Conservation (phyloP, 2,329 filamentous ascomycete species). For the Passalora sequoiae region DNA sequence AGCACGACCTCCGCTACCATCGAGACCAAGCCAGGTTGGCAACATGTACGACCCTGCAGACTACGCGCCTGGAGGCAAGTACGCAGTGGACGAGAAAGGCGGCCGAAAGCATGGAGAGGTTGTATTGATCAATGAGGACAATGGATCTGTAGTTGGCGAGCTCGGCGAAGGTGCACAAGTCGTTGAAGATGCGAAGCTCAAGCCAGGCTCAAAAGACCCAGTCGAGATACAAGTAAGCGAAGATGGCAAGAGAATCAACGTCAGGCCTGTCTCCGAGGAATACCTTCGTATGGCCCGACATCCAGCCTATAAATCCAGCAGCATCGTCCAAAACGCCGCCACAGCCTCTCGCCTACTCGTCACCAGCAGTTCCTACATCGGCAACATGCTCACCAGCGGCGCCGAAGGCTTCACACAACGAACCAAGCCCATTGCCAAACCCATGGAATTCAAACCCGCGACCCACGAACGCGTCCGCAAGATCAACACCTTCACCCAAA, state of each 20-base stretch:
- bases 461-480: slow-evolving; percentile 82
- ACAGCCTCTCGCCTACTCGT: slow-evolving; percentile 88
- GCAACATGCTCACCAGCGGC: slow-evolving; percentile 68
- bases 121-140: slow-evolving; percentile 89
- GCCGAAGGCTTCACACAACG: slow-evolving; percentile 77
- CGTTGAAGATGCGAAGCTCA: slow-evolving; percentile 68
- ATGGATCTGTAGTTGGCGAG: slow-evolving; percentile 92
- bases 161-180: slow-evolving; percentile 76
- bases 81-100: slow-evolving; percentile 48
- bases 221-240: slow-evolving; percentile 71
- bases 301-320: slow-evolving; percentile 84
- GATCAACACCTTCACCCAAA: slow-evolving; percentile 78
- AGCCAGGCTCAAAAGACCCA: slow-evolving; percentile 85
- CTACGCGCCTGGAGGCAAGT: slow-evolving; percentile 66
- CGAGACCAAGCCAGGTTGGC: slow-evolving; percentile 28
- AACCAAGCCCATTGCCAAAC: slow-evolving; percentile 70
- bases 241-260: slow-evolving; percentile 63
- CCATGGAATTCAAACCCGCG: slow-evolving; percentile 79
- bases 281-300: slow-evolving; percentile 75
- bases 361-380: slow-evolving; percentile 73
- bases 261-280: slow-evolving; percentile 62
- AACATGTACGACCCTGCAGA: slow-evolving; percentile 70
- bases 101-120: slow-evolving; percentile 61
- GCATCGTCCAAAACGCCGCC: slow-evolving; percentile 78
- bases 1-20: slow-evolving; percentile 55